phyloP scores from a whole-genome alignment of 257 asterid species.

The Jacaranda mimosifolia region DNA sequence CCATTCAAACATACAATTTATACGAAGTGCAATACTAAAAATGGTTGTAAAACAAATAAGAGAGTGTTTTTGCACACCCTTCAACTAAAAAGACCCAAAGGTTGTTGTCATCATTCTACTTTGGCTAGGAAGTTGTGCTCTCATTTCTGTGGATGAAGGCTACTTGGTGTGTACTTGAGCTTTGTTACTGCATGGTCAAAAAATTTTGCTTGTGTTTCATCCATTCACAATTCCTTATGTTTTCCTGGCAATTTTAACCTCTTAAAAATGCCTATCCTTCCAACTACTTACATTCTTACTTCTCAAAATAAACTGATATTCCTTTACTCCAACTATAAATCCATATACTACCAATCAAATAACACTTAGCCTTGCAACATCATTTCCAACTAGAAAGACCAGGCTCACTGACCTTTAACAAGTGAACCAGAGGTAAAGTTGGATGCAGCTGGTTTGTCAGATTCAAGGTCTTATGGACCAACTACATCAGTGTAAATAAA shows the following conservation, averaged over 20 bases:
- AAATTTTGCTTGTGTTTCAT: not conserved
- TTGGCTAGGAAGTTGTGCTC: not conserved
- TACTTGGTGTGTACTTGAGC: constrained; percentile 2
- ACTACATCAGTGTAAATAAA: not conserved
- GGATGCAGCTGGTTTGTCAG: too few relatives aligned
- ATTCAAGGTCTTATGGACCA: not conserved
- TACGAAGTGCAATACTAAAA: not conserved
- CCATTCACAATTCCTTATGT: not conserved
- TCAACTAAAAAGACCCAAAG: not conserved
- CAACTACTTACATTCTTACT: not conserved
- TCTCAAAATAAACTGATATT: not conserved
- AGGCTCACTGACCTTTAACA: too few relatives aligned
- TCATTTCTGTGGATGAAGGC: not conserved
- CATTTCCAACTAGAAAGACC: too few relatives aligned
- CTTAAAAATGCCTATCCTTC: not conserved
- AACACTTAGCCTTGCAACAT: not conserved
- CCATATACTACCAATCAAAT: not conserved
- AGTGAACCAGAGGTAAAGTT: too few relatives aligned
- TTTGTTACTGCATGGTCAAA: not conserved
- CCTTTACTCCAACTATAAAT: not conserved
- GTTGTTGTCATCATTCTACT: not conserved
- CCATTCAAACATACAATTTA: too few relatives aligned
- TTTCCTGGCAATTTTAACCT: not conserved
- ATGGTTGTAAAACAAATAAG: not conserved
- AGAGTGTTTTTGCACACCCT: not conserved